Conservation (phyloP, 2,329 filamentous ascomycete species). For the Fusarium torulosum region DNA sequence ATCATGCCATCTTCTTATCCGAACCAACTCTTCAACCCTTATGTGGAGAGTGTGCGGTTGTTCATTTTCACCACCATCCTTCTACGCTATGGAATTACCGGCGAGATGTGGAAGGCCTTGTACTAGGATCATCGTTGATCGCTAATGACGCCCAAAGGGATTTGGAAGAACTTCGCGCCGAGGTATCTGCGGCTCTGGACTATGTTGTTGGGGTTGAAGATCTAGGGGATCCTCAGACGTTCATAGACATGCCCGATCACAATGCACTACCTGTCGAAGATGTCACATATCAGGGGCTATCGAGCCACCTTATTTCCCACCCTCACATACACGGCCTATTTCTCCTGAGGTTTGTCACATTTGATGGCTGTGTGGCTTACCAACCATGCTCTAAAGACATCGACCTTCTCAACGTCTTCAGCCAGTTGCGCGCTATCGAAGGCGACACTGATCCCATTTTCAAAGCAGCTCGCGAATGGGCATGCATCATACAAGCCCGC, state of each 20-base stretch:
- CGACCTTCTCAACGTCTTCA: constrained; percentile 40
- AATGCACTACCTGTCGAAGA: constrained; percentile 44
- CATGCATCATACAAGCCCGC: constrained; percentile 47
- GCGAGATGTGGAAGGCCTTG: constrained; percentile 31
- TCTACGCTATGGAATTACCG: constrained; percentile 39
- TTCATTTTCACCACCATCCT: constrained; percentile 44
- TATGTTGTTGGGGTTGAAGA: not conserved
- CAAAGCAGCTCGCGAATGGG: constrained; percentile 50
- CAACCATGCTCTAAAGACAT: constrained; percentile 49
- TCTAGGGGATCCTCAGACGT: not conserved
- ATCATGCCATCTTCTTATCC: constrained; percentile 46
- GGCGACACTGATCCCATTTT: constrained; percentile 44
- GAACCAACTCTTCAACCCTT: constrained; percentile 42
- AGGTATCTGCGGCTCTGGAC: not conserved
- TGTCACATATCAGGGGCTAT: constrained; percentile 41
- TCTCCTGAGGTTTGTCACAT: constrained; percentile 49
- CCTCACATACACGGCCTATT: constrained; percentile 33
- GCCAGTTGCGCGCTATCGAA: constrained; percentile 41
- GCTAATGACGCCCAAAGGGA: not conserved
- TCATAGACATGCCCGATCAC: constrained; percentile 1
- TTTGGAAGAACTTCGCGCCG: not conserved
- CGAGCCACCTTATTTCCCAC: constrained; percentile 44
- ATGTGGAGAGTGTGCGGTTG: constrained; percentile 53
- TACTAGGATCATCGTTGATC: not conserved
- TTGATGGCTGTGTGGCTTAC: constrained; percentile 45